These are phyloP conservation scores for Pichia paraexigua DNA, from an alignment of 805 yeast genomes.

Conservation along the genomic window DNA sequence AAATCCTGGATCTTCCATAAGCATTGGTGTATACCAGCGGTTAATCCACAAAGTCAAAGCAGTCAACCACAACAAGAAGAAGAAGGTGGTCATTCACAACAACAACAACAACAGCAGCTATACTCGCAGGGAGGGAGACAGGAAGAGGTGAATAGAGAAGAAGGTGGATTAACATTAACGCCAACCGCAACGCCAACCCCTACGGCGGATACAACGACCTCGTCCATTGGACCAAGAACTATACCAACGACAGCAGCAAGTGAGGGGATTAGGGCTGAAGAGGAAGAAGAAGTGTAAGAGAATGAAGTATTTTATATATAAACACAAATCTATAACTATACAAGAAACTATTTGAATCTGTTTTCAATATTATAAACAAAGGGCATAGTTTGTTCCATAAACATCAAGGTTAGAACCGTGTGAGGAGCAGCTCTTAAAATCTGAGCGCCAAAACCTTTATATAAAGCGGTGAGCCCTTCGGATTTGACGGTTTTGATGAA, in stretches of 20 bases:
- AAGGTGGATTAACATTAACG: not conserved
- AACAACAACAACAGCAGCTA: not conserved
- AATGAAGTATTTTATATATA: no score
- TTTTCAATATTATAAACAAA: conserved; percentile 37
- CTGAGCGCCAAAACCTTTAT: conserved; percentile 94
- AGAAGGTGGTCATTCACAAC: no score
- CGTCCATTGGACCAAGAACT: not conserved
- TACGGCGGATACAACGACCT: not conserved
- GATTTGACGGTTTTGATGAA: conserved; percentile 66
- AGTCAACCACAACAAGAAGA: not conserved
- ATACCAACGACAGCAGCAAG: not conserved
- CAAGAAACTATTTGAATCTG: not conserved
- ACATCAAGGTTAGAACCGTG: conserved; percentile 79
- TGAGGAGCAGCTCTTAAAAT: conserved; percentile 91
- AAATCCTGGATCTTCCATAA: conserved; percentile 90
- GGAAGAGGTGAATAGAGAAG: not conserved
- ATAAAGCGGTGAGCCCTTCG: conserved; percentile 84
- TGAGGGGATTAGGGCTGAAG: not conserved
- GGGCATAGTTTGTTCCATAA: conserved; percentile 93
- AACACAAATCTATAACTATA: no score
- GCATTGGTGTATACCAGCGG: conserved; percentile 70
- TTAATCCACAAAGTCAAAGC: not conserved
- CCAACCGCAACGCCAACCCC: not conserved
- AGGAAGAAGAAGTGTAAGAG: not conserved
- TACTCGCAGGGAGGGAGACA: no score